Evolutionary conservation across 2,329 filamentous ascomycete genomes (phyloP).

Genomic region (Escovopsis sp.): DNA sequence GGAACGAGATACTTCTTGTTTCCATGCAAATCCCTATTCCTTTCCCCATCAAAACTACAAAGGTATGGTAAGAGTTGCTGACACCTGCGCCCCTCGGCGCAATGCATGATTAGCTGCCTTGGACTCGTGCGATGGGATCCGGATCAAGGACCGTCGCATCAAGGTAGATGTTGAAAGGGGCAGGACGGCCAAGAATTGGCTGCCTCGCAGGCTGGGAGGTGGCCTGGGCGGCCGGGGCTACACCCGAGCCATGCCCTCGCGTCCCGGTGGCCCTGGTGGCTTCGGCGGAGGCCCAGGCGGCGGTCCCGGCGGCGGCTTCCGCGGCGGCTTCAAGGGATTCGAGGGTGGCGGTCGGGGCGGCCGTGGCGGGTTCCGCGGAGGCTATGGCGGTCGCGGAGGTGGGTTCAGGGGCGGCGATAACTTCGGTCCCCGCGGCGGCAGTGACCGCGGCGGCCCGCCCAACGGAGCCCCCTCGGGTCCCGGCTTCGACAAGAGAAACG

Average conservation of each 20-base stretch:
- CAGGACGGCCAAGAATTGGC: conserved; percentile 86
- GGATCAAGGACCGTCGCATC: conserved; percentile 82
- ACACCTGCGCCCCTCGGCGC: conserved; percentile 47
- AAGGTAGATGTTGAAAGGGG: conserved; percentile 94
- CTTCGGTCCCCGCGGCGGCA: conserved; percentile 19
- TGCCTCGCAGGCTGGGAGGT: conserved; percentile 78
- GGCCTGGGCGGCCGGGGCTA: conserved; percentile 87
- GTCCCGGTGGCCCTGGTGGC: conserved; percentile 51
- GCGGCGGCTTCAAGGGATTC: conserved; percentile 25
- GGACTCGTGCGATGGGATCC: conserved; percentile 69
- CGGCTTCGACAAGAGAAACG: conserved; percentile 31
- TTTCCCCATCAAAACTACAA: conserved; percentile 10
- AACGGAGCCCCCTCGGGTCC: conserved; percentile 47
- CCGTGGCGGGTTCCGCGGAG: conserved; percentile 33
- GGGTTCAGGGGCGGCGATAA: conserved; percentile 24
- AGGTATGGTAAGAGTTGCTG: conserved; percentile 47
- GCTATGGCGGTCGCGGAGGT: conserved; percentile 15
- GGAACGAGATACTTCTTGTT: conserved; percentile 6
- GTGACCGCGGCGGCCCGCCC: conserved; percentile 25
- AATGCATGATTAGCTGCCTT: conserved; percentile 64
- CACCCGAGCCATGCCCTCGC: conserved; percentile 62
- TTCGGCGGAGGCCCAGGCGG: conserved; percentile 29
- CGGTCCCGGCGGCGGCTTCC: conserved; percentile 25
- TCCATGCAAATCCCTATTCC: too few species aligned
- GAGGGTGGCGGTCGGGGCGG: conserved; percentile 33